Evolutionary conservation across 768 basidiomycete genomes (phyloP).

Genomic region (Mycena crocata): DNA sequence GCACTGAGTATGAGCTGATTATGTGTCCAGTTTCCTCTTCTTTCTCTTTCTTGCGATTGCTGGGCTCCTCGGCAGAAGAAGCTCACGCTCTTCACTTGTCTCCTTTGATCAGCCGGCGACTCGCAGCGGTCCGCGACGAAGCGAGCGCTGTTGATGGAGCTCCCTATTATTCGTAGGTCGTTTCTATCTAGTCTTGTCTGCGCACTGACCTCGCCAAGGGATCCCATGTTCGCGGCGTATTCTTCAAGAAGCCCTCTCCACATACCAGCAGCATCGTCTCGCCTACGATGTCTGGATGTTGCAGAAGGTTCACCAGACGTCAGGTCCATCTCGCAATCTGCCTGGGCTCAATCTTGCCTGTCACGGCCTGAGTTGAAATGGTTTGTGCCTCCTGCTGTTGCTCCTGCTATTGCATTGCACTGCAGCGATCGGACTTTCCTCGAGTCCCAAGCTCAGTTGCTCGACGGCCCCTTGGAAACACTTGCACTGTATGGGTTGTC

Average conservation of each 20-base stretch:
- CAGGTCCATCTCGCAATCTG: slow-evolving; percentile 65
- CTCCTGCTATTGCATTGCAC: slow-evolving; percentile 81
- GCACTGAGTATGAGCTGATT: slow-evolving; percentile 4
- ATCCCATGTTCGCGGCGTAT: slow-evolving; percentile 62
- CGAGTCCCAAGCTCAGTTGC: slow-evolving; percentile 69
- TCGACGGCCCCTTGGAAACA: slow-evolving; percentile 80
- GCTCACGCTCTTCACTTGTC: slow-evolving; percentile 70
- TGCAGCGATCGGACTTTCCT: slow-evolving; percentile 84
- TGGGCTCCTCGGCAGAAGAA: slow-evolving; percentile 73
- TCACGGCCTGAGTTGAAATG: slow-evolving; percentile 85
- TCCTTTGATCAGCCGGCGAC: slow-evolving; percentile 67
- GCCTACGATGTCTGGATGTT: slow-evolving; percentile 44
- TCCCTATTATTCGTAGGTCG: slow-evolving; percentile 58
- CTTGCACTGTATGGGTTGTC: slow-evolving; percentile 89
- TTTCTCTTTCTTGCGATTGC: slow-evolving; percentile 85
- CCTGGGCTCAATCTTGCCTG: slow-evolving; percentile 83
- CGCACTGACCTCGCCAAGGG: slow-evolving; percentile 50
- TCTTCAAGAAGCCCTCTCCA: slow-evolving; percentile 46
- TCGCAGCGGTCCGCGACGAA: slow-evolving; percentile 63
- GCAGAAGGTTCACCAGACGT: slow-evolving; percentile 65
- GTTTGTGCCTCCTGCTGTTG: slow-evolving; percentile 87
- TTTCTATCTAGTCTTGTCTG: slow-evolving; percentile 1
- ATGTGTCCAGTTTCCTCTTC: slow-evolving; percentile 54
- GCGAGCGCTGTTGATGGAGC: slow-evolving; percentile 50
- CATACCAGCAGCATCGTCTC: slow-evolving; percentile 45